Evolutionary conservation across 257 asterid species (phyloP).

Genomic region (Datura wrightii): DNA sequence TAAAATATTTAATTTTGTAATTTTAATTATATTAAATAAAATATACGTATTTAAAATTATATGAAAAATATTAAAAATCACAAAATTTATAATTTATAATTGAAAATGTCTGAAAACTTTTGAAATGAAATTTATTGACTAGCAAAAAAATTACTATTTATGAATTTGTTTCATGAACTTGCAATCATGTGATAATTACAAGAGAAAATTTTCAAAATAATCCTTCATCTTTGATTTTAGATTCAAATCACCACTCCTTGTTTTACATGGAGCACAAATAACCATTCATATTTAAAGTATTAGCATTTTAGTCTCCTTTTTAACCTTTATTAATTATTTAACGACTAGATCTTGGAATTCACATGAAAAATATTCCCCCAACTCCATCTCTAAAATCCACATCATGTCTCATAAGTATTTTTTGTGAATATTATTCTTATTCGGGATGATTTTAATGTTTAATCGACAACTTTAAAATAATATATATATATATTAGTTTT

Average conservation of each 20-base stretch:
- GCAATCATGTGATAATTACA: background rate
- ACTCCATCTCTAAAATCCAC: background rate
- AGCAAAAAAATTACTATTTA: background rate
- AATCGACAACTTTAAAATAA: no score
- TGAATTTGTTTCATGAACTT: background rate
- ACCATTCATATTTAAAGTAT: no score
- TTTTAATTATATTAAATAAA: background rate
- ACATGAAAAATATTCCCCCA: rapidly evolving
- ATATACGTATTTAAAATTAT: background rate
- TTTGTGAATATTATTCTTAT: no score
- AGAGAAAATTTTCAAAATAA: background rate
- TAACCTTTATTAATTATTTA: background rate
- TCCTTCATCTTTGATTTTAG: background rate
- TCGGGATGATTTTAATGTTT: no score
- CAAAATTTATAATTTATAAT: background rate
- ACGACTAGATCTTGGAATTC: background rate
- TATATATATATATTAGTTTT: no score
- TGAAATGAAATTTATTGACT: background rate
- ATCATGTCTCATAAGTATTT: background rate
- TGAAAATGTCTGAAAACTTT: background rate
- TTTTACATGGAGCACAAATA: background rate
- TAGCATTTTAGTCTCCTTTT: no score
- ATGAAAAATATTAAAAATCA: background rate
- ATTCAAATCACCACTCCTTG: background rate
- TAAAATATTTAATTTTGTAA: background rate